Evolutionary conservation across 2,329 filamentous ascomycete genomes (phyloP).

Genomic region (Aureobasidium subglaciale): DNA sequence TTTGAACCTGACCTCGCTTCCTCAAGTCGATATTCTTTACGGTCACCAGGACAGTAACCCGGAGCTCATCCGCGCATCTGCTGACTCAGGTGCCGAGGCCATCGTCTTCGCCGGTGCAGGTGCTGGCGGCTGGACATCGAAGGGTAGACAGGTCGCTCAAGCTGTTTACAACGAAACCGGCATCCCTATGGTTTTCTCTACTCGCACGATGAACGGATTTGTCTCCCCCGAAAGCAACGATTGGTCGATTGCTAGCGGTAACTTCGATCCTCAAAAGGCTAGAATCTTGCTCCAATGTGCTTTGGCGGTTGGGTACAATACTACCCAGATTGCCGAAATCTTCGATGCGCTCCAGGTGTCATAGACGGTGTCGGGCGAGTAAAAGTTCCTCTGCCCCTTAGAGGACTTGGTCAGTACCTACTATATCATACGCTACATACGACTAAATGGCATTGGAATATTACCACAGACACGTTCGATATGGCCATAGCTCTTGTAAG

Average conservation of each 20-base stretch:
- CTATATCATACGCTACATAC: too few relatives aligned
- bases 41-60: constrained; percentile 48
- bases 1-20: constrained; percentile 33
- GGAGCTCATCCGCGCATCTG: constrained; percentile 41
- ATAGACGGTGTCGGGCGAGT: neutral
- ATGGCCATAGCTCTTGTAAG: too few relatives aligned
- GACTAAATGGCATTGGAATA: too few relatives aligned
- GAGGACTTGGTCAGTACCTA: too few relatives aligned
- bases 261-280: constrained; percentile 51
- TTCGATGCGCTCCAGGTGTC: constrained; percentile 21
- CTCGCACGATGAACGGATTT: constrained; percentile 46
- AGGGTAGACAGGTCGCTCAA: constrained; percentile 36
- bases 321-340: constrained; percentile 39
- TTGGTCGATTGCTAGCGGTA: constrained; percentile 41
- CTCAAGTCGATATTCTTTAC: constrained; percentile 51
- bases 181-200: constrained; percentile 46
- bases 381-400: too few relatives aligned
- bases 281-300: constrained; percentile 43
- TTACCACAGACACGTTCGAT: too few relatives aligned
- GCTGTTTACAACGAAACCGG: constrained; percentile 39
- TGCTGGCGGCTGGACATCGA: constrained; percentile 43
- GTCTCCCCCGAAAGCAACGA: constrained; percentile 32
- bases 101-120: constrained; percentile 52
- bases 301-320: constrained; percentile 25
- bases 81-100: constrained; percentile 46